Conservation (phyloP, 2,329 filamentous ascomycete genomes). For the Epichloe gansuensis region DNA sequence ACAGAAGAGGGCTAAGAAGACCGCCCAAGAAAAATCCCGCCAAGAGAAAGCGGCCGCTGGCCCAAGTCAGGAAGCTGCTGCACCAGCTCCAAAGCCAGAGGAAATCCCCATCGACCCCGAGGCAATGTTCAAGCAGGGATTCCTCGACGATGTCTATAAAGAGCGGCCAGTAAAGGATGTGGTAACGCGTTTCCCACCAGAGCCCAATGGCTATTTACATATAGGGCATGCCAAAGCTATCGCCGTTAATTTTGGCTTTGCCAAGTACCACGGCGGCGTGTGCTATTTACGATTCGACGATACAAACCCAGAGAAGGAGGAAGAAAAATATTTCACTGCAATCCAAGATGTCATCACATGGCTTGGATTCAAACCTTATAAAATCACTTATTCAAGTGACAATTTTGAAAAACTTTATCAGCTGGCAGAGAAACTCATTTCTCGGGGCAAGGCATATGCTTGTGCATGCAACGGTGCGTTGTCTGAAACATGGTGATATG, state of each 20-base stretch:
- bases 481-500: background rate
- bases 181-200: slow-evolving; percentile 66
- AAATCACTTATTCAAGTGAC: slow-evolving; percentile 74
- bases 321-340: slow-evolving; percentile 79
- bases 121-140: slow-evolving; percentile 70
- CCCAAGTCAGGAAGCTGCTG: slow-evolving; percentile 25
- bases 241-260: slow-evolving; percentile 92
- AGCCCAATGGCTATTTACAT: slow-evolving; percentile 89
- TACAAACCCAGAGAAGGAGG: slow-evolving; percentile 88
- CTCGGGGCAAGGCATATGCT: slow-evolving; percentile 58
- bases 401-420: slow-evolving; percentile 78
- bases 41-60: slow-evolving; percentile 69
- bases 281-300: slow-evolving; percentile 59
- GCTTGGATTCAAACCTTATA: slow-evolving; percentile 45
- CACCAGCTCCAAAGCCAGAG: slow-evolving; percentile 21
- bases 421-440: slow-evolving; percentile 70
- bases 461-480: slow-evolving; percentile 69
- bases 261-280: slow-evolving; percentile 62
- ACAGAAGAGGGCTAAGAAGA: slow-evolving; percentile 46
- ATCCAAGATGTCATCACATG: slow-evolving; percentile 81
- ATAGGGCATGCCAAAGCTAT: slow-evolving; percentile 95
- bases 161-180: slow-evolving; percentile 50
- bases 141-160: slow-evolving; percentile 60
- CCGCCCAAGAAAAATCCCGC: slow-evolving; percentile 54
- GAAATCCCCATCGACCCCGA: slow-evolving; percentile 35